These are phyloP conservation scores for Bryoerythrophyllum caledonicum DNA, from an alignment of 225 moss, liverwort and hornwort species.

Conservation along the genomic window DNA sequence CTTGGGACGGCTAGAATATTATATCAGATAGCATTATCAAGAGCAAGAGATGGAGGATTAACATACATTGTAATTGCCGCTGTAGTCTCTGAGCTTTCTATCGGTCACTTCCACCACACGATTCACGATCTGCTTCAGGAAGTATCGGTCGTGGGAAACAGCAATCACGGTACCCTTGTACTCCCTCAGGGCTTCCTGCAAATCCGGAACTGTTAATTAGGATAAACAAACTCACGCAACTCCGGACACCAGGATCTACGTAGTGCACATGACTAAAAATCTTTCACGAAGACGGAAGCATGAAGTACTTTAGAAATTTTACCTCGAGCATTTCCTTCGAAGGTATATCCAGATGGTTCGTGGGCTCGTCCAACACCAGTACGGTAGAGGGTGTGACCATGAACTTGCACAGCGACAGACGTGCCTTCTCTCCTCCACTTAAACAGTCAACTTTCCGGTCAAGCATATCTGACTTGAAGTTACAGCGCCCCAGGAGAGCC, in stretches of 20 bases:
- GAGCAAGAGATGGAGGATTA: neutral
- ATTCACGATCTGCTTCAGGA: constrained; percentile 91
- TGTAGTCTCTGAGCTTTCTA: constrained; percentile 66
- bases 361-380: constrained; percentile 89
- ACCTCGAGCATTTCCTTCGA: constrained; percentile 98
- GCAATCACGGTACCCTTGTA: constrained; percentile 87
- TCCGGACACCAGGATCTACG: neutral
- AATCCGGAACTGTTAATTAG: neutral
- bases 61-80: constrained; percentile 79
- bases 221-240: neutral
- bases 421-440: constrained; percentile 98
- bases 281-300: neutral
- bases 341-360: constrained; percentile 95
- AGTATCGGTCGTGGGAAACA: constrained; percentile 96
- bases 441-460: constrained; percentile 81
- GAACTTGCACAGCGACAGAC: constrained; percentile 91
- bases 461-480: constrained; percentile 93
- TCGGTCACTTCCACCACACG: constrained; percentile 87
- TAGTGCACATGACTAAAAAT: neutral
- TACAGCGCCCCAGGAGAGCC: constrained; percentile 94
- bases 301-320: neutral
- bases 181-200: constrained; percentile 89
- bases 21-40: neutral
- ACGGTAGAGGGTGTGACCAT: constrained; percentile 98
- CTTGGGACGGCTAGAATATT: neutral